A percentile compares a stretch with the other conserved stretches of the same genome.
Conservation (phyloP, 805 yeast species). For the Spathaspora gorwiae region DNA sequence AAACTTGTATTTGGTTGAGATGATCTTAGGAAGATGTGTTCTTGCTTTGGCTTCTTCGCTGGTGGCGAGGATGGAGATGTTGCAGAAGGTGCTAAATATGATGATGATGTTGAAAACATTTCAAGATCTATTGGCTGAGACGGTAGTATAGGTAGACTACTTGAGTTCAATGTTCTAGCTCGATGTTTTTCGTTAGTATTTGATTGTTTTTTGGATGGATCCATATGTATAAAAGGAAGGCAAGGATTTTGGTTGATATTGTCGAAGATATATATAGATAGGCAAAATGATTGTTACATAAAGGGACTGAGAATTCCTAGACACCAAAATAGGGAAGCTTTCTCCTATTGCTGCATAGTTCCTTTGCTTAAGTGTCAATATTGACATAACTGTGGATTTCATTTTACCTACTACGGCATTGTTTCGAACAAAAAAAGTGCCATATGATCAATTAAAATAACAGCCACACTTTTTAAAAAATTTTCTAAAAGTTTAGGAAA, state of each 20-base stretch:
- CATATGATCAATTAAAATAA: too few species aligned
- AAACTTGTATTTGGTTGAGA: conserved; percentile 11
- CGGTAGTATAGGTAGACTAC: not conserved
- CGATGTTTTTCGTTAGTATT: not conserved
- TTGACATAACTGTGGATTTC: too few species aligned
- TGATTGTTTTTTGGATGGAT: not conserved
- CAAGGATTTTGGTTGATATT: not conserved
- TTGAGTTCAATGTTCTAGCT: not conserved
- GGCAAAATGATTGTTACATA: not conserved
- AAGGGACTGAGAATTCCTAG: not conserved
- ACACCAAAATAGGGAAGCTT: too few species aligned
- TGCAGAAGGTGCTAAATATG: not conserved
- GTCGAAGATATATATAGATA: not conserved
- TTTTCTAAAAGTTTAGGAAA: too few species aligned
- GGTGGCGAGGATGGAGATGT: not conserved
- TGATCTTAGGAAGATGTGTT: not conserved
- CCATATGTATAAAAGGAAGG: not conserved
- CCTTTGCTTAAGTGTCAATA: too few species aligned
- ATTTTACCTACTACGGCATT: too few species aligned
- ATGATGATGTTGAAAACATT: not conserved
- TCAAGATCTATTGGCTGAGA: not conserved
- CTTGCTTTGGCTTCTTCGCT: not conserved
- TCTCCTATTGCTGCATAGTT: too few species aligned
- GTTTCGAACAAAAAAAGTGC: too few species aligned
- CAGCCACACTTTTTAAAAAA: too few species aligned